Conservation (phyloP, 495 filamentous ascomycete species). For the Aspergillus mulundensis region DNA sequence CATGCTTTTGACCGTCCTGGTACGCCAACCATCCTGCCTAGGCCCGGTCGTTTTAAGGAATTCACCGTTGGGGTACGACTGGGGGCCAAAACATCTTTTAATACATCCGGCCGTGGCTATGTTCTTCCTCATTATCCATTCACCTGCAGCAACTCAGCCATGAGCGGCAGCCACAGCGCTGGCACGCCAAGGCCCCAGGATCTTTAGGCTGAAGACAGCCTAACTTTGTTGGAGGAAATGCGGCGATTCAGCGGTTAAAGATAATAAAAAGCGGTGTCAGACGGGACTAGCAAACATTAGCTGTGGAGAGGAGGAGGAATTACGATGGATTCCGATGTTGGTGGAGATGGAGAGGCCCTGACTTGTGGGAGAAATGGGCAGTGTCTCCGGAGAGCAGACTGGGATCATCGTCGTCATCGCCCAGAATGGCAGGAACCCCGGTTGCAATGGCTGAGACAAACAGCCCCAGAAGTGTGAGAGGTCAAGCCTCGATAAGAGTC, state of each 20-base stretch:
- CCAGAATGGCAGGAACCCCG: too few species aligned
- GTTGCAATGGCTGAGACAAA: too few species aligned
- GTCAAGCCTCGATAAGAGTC: too few species aligned
- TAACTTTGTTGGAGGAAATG: neutral
- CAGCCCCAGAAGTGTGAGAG: too few species aligned
- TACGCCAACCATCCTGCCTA: constrained; percentile 7
- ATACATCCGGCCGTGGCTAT: neutral
- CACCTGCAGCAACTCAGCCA: neutral
- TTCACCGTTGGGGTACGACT: neutral
- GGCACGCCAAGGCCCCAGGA: neutral
- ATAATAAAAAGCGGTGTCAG: neutral
- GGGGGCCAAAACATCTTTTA: neutral
- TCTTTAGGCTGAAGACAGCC: neutral
- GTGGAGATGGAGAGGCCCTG: neutral
- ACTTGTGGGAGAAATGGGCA: neutral
- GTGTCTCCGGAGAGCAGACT: neutral
- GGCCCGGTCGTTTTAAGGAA: neutral
- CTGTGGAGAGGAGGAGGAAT: too few species aligned
- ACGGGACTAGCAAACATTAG: neutral
- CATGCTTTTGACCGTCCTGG: constrained; percentile 11
- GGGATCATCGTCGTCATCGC: too few species aligned
- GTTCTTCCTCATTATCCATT: neutral
- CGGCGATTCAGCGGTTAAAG: neutral
- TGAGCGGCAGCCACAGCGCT: neutral
- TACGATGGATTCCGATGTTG: too few species aligned